Evolutionary conservation across 768 basidiomycete genomes (phyloP), one percentile per base, ranked within the genome.

Genomic region (Pluteus cervinus): DNA sequence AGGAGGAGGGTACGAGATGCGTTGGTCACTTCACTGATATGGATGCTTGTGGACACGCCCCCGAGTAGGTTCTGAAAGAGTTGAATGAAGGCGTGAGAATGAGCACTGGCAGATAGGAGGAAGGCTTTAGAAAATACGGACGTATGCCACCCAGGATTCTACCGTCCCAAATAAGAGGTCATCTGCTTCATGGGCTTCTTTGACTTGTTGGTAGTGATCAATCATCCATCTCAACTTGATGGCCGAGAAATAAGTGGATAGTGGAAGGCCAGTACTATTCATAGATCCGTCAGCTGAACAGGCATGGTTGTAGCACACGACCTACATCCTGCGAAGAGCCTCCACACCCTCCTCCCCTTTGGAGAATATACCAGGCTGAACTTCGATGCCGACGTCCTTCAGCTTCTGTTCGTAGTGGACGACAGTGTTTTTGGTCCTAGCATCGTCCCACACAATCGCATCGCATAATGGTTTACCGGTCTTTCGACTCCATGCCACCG

Each of bases 181-280:
- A 57, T 90, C 89, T 24, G 74, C 62, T 25, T 84, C 78, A 53
- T 92, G 82, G 0, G 96, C 93, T 29, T 74, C 68, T 23, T 69
- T 60, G 38, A 98, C 90, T 21, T 79, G 76, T 3, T 73, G 69
- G 52, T 83, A 62, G 54, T 97, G 79, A 56, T 94, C 86, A 44
- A 94, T 78, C 86, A 99, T 90, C 94, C 94, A 99, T 30, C 86
- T 78, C 45, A 96, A 70, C 63, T 97, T 98, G 58, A 96, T 83
- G 12, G 85, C 94, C 16, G 93, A 96, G 65, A 99, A 99, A 64
- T 99, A 99, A 0, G 94, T 98, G 11, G 93, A 96, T 6, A 97
- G 70, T n/a, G 86, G 87, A 25, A 96, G 75, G 23, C 93, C 93
- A 33, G 91, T 93, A 43, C 88, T 94, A 46, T 20, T 24, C 33